Conservation (phyloP, 352 stramenopile genomes). For the Nannochloropsis limnetica region DNA sequence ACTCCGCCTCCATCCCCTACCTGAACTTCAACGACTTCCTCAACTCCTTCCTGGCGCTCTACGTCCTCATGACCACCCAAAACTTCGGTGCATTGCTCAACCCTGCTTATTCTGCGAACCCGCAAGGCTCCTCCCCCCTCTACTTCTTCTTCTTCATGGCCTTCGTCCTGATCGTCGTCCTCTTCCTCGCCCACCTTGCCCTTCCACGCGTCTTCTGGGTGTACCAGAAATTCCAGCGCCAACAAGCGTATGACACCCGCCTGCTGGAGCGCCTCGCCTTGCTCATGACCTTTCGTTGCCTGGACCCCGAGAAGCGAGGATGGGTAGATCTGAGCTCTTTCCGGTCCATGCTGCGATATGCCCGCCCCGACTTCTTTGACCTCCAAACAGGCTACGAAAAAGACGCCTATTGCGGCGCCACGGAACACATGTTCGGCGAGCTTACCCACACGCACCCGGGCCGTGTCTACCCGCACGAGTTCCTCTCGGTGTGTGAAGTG, state of each 20-base stretch:
- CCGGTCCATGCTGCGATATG: conserved; percentile 19
- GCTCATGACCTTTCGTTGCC: conserved; percentile 7
- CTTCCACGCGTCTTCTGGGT: conserved; percentile 8
- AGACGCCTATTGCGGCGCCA: neutral
- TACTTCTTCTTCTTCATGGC: conserved; percentile 35
- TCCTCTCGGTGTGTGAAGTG: neutral
- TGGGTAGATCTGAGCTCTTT: neutral
- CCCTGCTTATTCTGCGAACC: neutral
- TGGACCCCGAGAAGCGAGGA: neutral
- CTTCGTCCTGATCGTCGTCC: conserved; percentile 26
- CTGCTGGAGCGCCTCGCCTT: neutral
- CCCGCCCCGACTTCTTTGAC: conserved; percentile 25
- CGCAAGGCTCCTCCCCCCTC: conserved; percentile 8
- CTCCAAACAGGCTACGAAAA: conserved; percentile 26
- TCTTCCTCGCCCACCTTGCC: conserved; percentile 8
- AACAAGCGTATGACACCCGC: neutral
- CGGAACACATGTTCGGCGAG: conserved; percentile 12
- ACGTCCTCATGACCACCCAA: conserved; percentile 32
- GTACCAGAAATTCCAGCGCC: conserved; percentile 27
- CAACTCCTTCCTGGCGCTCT: conserved; percentile 29
- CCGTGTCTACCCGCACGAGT: conserved; percentile 20
- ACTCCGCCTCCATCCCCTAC: neutral
- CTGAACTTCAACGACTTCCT: conserved; percentile 25
- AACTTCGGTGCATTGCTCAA: conserved; percentile 17
- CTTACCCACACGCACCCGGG: neutral